phyloP scores from a whole-genome alignment of 1,284 basidiomycete species.

The Marasmius sp. region DNA sequence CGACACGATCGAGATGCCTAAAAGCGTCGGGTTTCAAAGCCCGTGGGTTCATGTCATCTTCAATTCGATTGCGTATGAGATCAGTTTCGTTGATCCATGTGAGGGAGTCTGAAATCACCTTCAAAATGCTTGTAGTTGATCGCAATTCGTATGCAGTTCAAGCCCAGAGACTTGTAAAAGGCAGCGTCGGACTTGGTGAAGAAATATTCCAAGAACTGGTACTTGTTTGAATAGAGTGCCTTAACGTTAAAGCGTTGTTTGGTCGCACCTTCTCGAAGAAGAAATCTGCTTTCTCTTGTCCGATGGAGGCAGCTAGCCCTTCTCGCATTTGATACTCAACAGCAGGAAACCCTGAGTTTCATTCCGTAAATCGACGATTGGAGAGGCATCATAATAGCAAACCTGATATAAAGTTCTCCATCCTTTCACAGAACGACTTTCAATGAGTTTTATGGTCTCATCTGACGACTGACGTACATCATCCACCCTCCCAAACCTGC shows the following conservation, averaged over 20 bases:
- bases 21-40: conserved; percentile 54
- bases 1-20: conserved; percentile 51
- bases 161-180: conserved; percentile 58
- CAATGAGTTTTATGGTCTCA: background rate
- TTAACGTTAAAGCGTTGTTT: background rate
- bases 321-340: conserved; percentile 68
- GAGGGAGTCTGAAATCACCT: conserved; percentile 22
- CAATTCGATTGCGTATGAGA: background rate
- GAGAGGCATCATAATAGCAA: background rate
- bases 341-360: conserved; percentile 52
- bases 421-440: conserved; percentile 28
- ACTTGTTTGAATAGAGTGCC: background rate
- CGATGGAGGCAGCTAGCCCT: conserved; percentile 61
- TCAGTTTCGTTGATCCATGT: background rate
- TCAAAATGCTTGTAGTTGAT: conserved; percentile 64
- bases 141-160: conserved; percentile 63
- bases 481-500: conserved; percentile 54
- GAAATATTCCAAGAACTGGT: conserved; percentile 64
- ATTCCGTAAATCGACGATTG: conserved; percentile 30
- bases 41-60: conserved; percentile 59
- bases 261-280: conserved; percentile 64
- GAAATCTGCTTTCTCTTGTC: conserved; percentile 65
- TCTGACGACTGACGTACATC: conserved; percentile 18
- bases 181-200: conserved; percentile 59
- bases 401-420: conserved; percentile 60